Evolutionary conservation across 192 early-diverging fungal genomes (phyloP), one percentile per base, ranked within the genome.

Genomic region (Coemansia sp.): DNA sequence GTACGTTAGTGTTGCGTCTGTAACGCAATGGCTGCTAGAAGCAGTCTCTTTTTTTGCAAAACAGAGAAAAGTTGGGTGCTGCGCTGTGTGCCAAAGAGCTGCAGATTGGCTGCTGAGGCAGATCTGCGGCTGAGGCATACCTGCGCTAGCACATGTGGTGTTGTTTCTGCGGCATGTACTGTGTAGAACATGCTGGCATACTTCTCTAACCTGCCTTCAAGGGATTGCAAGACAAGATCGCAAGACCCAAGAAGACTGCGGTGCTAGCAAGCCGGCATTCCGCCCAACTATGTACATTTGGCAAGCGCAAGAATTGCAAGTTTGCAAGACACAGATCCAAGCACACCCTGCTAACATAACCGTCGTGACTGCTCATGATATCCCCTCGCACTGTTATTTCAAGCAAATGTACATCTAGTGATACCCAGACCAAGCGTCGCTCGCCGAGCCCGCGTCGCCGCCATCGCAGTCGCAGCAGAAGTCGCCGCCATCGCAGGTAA

Each of bases 211-310:
- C 39, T 52, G 45, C 41, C 23, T 59, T 24, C 66, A 63, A 61
- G 62, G 66, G 62, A 68, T 75, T 69, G 72, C 66, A 75, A 75
- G 72, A 54, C 67, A 66, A 66, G 67, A 57, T 69, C 50, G 59
- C 73, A 69, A 70, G 73, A 62, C 61, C 60, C 60, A 56, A 60
- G 58, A 39, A 54, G 11, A 24, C 21, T 6, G 29, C 29, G 29
- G 29, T 32, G 29, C 19, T 24, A 53, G 22, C 51, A 53, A 53
- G 51, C 51, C 51, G 21, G 12, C 51, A 53, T 24, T 24, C 19
- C 24, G 21, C 19, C 15, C 51, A 53, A 17, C 51, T 12, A 53
- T 22, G 21, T 53, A 22, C 21, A 53, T 22, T 22, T 53, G 51
- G 12, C 12, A 22, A 19, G 24, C 19, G 11, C 51, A 53, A 53